Evolutionary conservation across 2,329 filamentous ascomycete genomes (phyloP).

Genomic region (Botrytis galanthina): DNA sequence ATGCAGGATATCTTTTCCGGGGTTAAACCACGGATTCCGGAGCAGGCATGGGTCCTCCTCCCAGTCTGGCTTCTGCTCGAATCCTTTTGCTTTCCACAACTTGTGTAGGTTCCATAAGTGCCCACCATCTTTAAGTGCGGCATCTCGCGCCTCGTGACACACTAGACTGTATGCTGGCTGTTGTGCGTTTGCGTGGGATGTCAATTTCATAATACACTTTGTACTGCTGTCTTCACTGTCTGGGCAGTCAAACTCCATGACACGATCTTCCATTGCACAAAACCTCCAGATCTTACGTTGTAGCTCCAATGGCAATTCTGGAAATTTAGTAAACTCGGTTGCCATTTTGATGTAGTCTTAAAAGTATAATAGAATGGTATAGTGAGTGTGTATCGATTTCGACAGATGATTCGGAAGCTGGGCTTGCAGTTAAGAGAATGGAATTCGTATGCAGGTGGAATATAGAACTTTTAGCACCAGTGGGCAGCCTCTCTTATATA

Average conservation of each 20-base stretch:
- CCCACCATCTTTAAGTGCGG: not conserved
- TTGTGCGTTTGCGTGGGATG: not conserved
- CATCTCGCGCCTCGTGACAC: not conserved
- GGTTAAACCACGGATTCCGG: not conserved
- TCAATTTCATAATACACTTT: rapidly evolving
- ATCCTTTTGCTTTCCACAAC: not conserved
- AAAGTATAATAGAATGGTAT: no score
- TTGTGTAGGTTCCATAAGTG: not conserved
- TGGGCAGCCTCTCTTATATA: no score
- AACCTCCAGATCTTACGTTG: not conserved
- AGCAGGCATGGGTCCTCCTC: not conserved
- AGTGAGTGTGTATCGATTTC: no score
- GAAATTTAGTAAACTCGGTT: not conserved
- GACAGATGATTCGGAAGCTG: no score
- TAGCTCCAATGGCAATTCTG: not conserved
- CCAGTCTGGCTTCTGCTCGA: not conserved
- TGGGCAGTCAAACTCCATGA: not conserved
- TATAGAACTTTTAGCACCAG: no score
- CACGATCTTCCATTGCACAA: not conserved
- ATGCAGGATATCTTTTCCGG: not conserved
- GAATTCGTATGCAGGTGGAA: no score
- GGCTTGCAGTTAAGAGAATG: no score
- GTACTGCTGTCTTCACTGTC: no score
- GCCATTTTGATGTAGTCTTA: not conserved
- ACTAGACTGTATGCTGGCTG: not conserved